Percentiles rank a stretch among this genome's conserved stretches.
phyloP scores from a whole-genome alignment of 176 grass and related monocot species.

The Carex scoparia region DNA sequence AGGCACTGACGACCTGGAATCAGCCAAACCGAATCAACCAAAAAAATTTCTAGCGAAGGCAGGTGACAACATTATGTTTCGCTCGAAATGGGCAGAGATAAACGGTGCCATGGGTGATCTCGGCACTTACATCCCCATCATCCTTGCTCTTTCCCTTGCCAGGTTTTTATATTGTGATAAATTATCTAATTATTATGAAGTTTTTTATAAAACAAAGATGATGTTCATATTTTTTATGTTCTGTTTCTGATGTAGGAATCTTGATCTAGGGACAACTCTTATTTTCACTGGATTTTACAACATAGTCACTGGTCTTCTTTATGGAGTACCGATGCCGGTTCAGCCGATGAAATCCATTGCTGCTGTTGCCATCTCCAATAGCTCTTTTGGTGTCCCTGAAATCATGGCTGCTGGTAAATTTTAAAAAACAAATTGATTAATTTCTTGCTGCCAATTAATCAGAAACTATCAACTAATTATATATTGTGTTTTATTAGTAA shows the following conservation, averaged over 20 bases:
- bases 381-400: constrained; percentile 46
- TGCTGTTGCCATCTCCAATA: constrained; percentile 35
- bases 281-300: constrained; percentile 52
- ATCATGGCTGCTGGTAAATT: constrained; percentile 50
- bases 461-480: not conserved
- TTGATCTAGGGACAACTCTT: constrained; percentile 48
- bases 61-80: constrained; percentile 14
- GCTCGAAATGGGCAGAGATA: constrained; percentile 27
- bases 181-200: not conserved
- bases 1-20: not conserved
- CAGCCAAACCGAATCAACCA: not conserved
- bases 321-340: constrained; percentile 49
- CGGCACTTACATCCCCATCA: constrained; percentile 51
- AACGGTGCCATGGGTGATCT: constrained; percentile 45
- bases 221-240: not conserved
- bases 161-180: not conserved
- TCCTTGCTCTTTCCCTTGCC: constrained; percentile 37
- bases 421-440: not conserved
- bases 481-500: not conserved
- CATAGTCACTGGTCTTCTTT: constrained; percentile 41
- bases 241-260: not conserved
- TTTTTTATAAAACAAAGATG: not conserved
- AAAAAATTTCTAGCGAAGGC: not conserved
- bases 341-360: constrained; percentile 41
- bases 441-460: not conserved